Percentiles rank a stretch among this genome's conserved stretches.
Conservation (phyloP, 1,284 basidiomycete species). For the Tylopilus sp. region DNA sequence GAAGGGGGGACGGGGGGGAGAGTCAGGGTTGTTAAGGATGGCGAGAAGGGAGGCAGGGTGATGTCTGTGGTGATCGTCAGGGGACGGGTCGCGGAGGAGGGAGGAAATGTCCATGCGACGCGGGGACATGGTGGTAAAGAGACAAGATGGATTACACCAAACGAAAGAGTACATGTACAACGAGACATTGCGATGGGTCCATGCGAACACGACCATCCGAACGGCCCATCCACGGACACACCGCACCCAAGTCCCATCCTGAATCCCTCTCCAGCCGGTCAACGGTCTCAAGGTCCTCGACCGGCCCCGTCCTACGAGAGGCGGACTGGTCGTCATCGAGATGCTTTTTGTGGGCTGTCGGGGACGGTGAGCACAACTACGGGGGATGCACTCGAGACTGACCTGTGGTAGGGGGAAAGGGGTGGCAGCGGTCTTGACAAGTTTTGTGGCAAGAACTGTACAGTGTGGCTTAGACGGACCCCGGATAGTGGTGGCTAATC, state of each 20-base stretch:
- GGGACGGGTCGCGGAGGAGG: slow-evolving; percentile 47
- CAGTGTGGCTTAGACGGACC: slow-evolving; percentile 48
- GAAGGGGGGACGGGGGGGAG: slow-evolving; percentile 18
- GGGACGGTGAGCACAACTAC: slow-evolving; percentile 1
- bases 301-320: slow-evolving; percentile 59
- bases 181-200: slow-evolving; percentile 83
- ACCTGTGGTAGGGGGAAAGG: slow-evolving; percentile 58
- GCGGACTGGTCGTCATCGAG: slow-evolving; percentile 78
- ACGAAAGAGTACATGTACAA: slow-evolving; percentile 53
- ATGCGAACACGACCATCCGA: slow-evolving; percentile 55
- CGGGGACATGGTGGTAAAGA: slow-evolving; percentile 46
- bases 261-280: slow-evolving; percentile 66
- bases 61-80: background rate
- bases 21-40: slow-evolving; percentile 17
- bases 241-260: slow-evolving; percentile 85
- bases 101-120: slow-evolving; percentile 70
- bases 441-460: slow-evolving; percentile 45
- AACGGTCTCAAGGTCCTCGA: slow-evolving; percentile 87
- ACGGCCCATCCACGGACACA: slow-evolving; percentile 52
- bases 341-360: slow-evolving; percentile 77
- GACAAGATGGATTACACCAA: slow-evolving; percentile 8
- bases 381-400: slow-evolving; percentile 20
- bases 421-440: background rate
- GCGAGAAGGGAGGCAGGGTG: slow-evolving; percentile 18
- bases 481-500: slow-evolving; percentile 24